A percentile compares a stretch with the other conserved stretches of the same genome.
These are phyloP conservation scores for Pseudomassariella vexata DNA, from an alignment of 2,329 filamentous ascomycete species.

Conservation along the genomic window DNA sequence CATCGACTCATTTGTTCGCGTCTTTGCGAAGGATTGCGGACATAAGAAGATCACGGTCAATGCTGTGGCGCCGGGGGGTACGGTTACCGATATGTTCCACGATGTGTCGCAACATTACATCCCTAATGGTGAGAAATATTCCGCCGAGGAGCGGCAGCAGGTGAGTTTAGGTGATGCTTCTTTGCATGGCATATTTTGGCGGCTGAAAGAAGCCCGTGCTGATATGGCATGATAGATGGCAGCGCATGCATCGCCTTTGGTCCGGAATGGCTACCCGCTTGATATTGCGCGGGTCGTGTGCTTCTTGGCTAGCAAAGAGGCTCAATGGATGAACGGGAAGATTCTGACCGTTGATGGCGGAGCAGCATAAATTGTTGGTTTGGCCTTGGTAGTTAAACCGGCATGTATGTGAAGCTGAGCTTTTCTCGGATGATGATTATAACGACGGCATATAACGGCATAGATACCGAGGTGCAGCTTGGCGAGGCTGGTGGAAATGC, in stretches of 20 bases:
- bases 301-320: slow-evolving; percentile 27
- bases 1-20: slow-evolving; percentile 26
- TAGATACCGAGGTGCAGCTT: too few relatives aligned
- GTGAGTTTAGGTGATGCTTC: slow-evolving; percentile 11
- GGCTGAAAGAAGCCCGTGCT: background rate
- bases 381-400: too few relatives aligned
- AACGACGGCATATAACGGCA: too few relatives aligned
- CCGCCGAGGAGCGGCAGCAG: slow-evolving; percentile 12
- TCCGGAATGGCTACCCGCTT: slow-evolving; percentile 23
- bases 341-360: slow-evolving; percentile 27
- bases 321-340: slow-evolving; percentile 34
- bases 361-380: slow-evolving; percentile 2
- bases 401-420: too few relatives aligned
- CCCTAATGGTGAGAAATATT: slow-evolving; percentile 26
- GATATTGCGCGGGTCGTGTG: slow-evolving; percentile 25
- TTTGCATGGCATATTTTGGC: background rate
- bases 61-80: slow-evolving; percentile 28
- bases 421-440: too few relatives aligned
- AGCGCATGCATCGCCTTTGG: slow-evolving; percentile 28
- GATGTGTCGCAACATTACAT: slow-evolving; percentile 32
- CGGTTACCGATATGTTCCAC: slow-evolving; percentile 29
- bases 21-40: slow-evolving; percentile 22
- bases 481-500: too few relatives aligned
- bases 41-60: slow-evolving; percentile 41
- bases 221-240: slow-evolving; percentile 24